These are phyloP conservation scores for Candida anglica DNA, from an alignment of 805 yeast genomes.

Conservation along the genomic window DNA sequence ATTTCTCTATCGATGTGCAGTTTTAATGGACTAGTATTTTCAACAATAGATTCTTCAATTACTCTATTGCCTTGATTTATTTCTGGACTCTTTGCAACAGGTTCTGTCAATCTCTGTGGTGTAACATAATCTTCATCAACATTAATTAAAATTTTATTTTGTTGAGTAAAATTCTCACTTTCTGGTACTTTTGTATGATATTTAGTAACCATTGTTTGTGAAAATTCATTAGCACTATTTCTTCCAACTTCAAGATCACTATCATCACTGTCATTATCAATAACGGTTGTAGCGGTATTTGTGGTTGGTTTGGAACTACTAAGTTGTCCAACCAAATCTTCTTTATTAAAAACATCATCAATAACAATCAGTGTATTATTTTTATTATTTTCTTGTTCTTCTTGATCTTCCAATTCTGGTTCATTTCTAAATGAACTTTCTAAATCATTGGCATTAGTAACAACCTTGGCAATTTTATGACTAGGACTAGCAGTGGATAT, in stretches of 20 bases:
- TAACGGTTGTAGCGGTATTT: constrained; percentile 7
- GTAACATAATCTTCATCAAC: constrained; percentile 18
- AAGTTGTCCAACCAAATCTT: constrained; percentile 19
- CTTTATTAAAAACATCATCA: constrained; percentile 19
- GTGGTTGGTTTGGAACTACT: constrained; percentile 8
- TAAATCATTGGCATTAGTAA: constrained; percentile 15
- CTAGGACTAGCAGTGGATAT: neutral
- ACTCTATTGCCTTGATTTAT: constrained; percentile 21
- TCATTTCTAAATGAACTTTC: constrained; percentile 1
- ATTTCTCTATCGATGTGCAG: neutral
- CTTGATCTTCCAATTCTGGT: constrained; percentile 2
- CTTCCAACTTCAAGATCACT: constrained; percentile 17
- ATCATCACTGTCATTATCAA: constrained; percentile 22
- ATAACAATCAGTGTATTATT: constrained; percentile 10
- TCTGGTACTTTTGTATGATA: constrained; percentile 1
- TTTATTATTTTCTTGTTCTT: constrained; percentile 2
- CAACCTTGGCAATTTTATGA: constrained; percentile 16
- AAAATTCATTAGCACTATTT: neutral
- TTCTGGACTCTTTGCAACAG: constrained; percentile 24
- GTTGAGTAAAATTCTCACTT: constrained; percentile 13
- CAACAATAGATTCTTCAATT: constrained; percentile 12
- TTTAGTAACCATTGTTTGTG: neutral
- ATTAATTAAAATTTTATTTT: constrained; percentile 12
- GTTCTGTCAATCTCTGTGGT: constrained; percentile 28
- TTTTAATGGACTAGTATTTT: constrained; percentile 23